A percentile compares a stretch with the other conserved stretches of the same genome.
Conservation (phyloP, 2,329 filamentous ascomycete species). For the Phialophora chinensis region DNA sequence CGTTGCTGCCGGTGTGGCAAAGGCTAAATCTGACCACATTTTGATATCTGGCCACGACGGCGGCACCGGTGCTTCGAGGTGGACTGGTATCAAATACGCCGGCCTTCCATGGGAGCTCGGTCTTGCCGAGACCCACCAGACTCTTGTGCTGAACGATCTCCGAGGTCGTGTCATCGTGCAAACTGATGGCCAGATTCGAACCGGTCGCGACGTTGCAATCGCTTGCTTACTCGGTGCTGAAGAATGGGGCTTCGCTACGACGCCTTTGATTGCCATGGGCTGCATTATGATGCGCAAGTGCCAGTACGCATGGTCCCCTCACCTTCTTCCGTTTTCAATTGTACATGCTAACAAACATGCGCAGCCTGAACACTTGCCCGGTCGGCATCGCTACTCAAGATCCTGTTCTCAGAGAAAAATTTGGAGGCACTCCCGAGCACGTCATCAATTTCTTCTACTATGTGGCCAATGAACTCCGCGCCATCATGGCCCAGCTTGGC, state of each 20-base stretch:
- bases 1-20: slow-evolving; percentile 94
- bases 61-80: slow-evolving; percentile 93
- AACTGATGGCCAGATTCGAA: slow-evolving; percentile 92
- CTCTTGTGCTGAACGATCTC: slow-evolving; percentile 91
- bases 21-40: slow-evolving; percentile 96
- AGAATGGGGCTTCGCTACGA: slow-evolving; percentile 95
- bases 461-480: slow-evolving; percentile 90
- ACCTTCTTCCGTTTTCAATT: not conserved
- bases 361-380: slow-evolving; percentile 73
- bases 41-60: slow-evolving; percentile 96
- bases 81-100: slow-evolving; percentile 98
- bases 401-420: slow-evolving; percentile 91
- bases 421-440: slow-evolving; percentile 89
- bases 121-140: slow-evolving; percentile 96
- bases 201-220: slow-evolving; percentile 90
- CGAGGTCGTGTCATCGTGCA: slow-evolving; percentile 95
- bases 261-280: slow-evolving; percentile 93
- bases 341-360: slow-evolving; percentile 17
- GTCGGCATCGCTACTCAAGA: slow-evolving; percentile 96
- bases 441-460: slow-evolving; percentile 99
- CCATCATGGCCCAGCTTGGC: slow-evolving; percentile 95
- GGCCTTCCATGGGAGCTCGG: slow-evolving; percentile 96
- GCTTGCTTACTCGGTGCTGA: slow-evolving; percentile 96
- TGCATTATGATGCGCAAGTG: slow-evolving; percentile 89
- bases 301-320: slow-evolving; percentile 2